Evolutionary conservation across 768 basidiomycete species (phyloP).

Genomic region (Lepiota venenata): DNA sequence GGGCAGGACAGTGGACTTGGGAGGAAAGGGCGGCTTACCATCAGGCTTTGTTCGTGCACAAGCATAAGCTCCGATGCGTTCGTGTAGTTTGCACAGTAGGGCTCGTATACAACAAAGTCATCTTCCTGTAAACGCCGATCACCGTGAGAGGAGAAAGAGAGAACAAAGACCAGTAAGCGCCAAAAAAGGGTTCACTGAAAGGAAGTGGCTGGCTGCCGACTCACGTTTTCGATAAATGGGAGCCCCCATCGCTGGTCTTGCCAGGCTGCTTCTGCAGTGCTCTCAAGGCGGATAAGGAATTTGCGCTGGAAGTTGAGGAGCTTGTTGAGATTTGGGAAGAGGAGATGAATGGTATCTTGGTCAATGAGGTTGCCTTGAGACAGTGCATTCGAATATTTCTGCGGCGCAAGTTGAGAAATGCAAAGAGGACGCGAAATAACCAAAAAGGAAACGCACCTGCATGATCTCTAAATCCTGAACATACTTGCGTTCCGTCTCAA

Average conservation of each 20-base stretch:
- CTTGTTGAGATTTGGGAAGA: slow-evolving; percentile 94
- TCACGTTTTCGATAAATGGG: slow-evolving; percentile 79
- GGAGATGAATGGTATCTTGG: slow-evolving; percentile 91
- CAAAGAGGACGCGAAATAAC: slow-evolving; percentile 4
- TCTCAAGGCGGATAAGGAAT: slow-evolving; percentile 88
- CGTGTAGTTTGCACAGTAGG: slow-evolving; percentile 95
- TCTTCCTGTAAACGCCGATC: slow-evolving; percentile 74
- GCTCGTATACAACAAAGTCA: slow-evolving; percentile 94
- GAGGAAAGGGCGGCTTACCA: slow-evolving; percentile 47
- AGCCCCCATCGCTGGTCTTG: slow-evolving; percentile 86
- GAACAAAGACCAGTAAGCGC: background rate
- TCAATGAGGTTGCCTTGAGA: slow-evolving; percentile 83
- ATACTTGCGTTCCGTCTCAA: slow-evolving; percentile 95
- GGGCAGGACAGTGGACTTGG: slow-evolving; percentile 12
- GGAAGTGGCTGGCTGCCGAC: slow-evolving; percentile 30
- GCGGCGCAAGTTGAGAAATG: slow-evolving; percentile 18
- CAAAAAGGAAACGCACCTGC: slow-evolving; percentile 58
- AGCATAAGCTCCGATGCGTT: slow-evolving; percentile 84
- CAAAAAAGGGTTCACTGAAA: slow-evolving; percentile 39
- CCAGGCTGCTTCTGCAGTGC: slow-evolving; percentile 79
- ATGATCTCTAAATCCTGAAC: slow-evolving; percentile 96
- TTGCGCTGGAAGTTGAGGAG: slow-evolving; percentile 95
- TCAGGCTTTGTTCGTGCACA: slow-evolving; percentile 80
- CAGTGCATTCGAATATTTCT: slow-evolving; percentile 90
- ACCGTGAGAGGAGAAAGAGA: slow-evolving; percentile 25